A percentile compares a stretch with the other conserved stretches of the same genome.
These are phyloP conservation scores for Cichorium intybus DNA, from an alignment of 140 eudicot genomes.

Conservation along the genomic window DNA sequence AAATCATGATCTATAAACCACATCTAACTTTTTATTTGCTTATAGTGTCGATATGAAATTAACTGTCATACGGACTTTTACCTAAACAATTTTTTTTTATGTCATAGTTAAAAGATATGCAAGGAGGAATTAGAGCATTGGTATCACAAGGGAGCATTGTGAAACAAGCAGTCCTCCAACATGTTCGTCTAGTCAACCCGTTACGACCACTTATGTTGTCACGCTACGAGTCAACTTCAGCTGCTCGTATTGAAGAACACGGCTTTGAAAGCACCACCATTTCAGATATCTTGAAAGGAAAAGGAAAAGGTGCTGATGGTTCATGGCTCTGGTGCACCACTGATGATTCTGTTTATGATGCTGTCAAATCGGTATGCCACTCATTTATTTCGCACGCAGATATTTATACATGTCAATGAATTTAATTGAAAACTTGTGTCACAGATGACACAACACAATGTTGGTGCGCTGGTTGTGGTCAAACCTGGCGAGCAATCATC, in stretches of 20 bases:
- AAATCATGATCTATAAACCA: neutral
- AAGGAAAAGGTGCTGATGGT: constrained; percentile 95
- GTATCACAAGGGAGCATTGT: constrained; percentile 66
- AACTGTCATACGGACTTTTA: neutral
- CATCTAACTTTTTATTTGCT: neutral
- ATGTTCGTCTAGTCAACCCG: constrained; percentile 53
- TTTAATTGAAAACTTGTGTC: constrained; percentile 12
- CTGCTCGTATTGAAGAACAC: constrained; percentile 91
- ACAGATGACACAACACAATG: constrained; percentile 99
- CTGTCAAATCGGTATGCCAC: constrained; percentile 86
- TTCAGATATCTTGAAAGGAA: constrained; percentile 67
- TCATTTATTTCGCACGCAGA: neutral
- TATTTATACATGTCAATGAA: neutral
- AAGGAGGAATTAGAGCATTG: constrained; percentile 74
- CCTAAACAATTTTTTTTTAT: neutral
- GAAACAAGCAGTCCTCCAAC: constrained; percentile 78
- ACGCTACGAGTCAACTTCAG: constrained; percentile 62
- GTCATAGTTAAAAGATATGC: constrained; percentile 51
- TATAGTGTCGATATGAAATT: neutral
- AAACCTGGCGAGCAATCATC: constrained; percentile 86
- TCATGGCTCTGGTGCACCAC: constrained; percentile 99
- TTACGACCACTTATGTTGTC: constrained; percentile 45
- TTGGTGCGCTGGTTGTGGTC: constrained; percentile 98
- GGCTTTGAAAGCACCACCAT: constrained; percentile 97
- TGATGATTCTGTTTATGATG: constrained; percentile 93